Percentiles rank a stretch among this genome's conserved stretches.
These are phyloP conservation scores for Bathelium albidoporum DNA, from an alignment of 495 filamentous ascomycete genomes.

Conservation along the genomic window DNA sequence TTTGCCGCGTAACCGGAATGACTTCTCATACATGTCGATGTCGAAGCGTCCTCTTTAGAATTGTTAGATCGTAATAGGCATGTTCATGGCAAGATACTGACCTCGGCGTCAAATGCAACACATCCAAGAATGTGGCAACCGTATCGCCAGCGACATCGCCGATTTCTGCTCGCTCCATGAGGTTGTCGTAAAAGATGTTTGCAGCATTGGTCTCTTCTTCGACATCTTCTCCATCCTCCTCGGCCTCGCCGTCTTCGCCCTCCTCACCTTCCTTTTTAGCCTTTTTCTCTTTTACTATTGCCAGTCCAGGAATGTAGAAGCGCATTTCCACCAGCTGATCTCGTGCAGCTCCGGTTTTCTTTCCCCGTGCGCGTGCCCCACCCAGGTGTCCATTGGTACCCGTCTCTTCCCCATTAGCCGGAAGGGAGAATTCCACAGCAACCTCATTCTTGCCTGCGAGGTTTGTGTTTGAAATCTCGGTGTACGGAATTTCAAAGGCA, in stretches of 20 bases:
- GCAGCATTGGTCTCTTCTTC: conserved; percentile 88
- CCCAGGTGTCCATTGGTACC: conserved; percentile 65
- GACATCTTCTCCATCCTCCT: conserved; percentile 45
- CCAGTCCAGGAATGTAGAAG: conserved; percentile 94
- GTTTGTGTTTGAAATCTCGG: conserved; percentile 96
- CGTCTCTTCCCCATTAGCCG: conserved; percentile 52
- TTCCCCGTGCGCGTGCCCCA: conserved; percentile 67
- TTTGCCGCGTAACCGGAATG: conserved; percentile 94
- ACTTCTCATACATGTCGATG: conserved; percentile 98
- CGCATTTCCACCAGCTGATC: conserved; percentile 97
- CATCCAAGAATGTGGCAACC: conserved; percentile 92
- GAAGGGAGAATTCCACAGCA: conserved; percentile 82
- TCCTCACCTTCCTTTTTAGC: conserved; percentile 35
- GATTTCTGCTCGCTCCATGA: conserved; percentile 99
- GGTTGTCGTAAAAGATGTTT: conserved; percentile 87
- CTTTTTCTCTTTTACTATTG: conserved; percentile 69
- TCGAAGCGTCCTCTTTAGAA: conserved; percentile 84
- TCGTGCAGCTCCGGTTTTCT: conserved; percentile 74
- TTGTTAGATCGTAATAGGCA: not conserved
- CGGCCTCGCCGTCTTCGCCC: conserved; percentile 44
- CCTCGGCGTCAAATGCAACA: conserved; percentile 95
- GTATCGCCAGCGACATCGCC: conserved; percentile 96
- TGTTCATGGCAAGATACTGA: conserved; percentile 21
- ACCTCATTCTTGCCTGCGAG: conserved; percentile 97
- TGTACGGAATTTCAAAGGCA: conserved; percentile 94